Evolutionary conservation across 495 filamentous ascomycete genomes (phyloP), one percentile per base, ranked within the genome.

Genomic region (Bombardia bombarda): DNA sequence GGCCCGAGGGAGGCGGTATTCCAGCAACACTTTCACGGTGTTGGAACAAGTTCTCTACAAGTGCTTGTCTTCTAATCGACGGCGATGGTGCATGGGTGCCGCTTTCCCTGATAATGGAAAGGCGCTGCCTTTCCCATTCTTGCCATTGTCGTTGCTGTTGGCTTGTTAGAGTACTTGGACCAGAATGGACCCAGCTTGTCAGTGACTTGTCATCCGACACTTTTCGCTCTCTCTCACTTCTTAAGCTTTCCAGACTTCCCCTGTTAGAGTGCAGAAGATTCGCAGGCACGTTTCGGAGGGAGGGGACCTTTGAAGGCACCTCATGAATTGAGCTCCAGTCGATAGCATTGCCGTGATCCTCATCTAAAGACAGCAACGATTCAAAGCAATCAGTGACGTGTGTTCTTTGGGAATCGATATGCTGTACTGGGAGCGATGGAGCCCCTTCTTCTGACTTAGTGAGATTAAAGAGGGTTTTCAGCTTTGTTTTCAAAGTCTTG

Each of bases 141-240:
- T 55, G 45, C 57, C 63, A 58, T 28, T 52, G 42, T 49, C 63
- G 40, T 39, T 56, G 49, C 41, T 58, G 48, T 53, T 58, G 63
- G 22, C 62, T 70, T 21, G 64, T 60, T 3, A 70, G 54, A 5
- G 69, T 74, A 33, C 61, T 72, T 0, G 63, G 60, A 1, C 61
- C 68, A 4, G 72, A 90, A 50, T 82, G 73, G 4, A 75, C 72
- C 86, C 85, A 88, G 55, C 86, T 90, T 12, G 83, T 88, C 30
- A 88, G 74, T 13, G 84, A 87, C 38, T 65, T 74, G 14, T 76
- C 74, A 19, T 78, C 74, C 18, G 63, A 70, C 8, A 71, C 41
- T 38, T 62, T 61, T 12, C 51, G 47, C 59, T 76, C 39, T 56
- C 60, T 32, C 21, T 64, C 70, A 50, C 72, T 81, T 45, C 57